Evolutionary conservation across 495 filamentous ascomycete genomes (phyloP).

Genomic region (Lasiosphaeriaceae sp.): DNA sequence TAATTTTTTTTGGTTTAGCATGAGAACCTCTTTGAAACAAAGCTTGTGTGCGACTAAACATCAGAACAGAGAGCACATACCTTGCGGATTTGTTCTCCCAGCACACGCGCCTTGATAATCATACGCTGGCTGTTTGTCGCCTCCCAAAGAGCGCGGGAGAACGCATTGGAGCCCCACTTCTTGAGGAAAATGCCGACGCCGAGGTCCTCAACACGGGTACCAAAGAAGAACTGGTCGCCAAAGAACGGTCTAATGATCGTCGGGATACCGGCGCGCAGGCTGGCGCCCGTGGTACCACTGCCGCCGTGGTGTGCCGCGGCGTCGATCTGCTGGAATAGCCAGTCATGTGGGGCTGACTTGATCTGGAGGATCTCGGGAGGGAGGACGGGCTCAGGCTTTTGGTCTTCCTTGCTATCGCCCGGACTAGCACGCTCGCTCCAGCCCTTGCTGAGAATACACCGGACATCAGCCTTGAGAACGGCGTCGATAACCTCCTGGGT

Average conservation of each 20-base stretch:
- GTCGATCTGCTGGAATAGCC: constrained; percentile 92
- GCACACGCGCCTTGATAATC: constrained; percentile 74
- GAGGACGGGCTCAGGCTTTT: constrained; percentile 63
- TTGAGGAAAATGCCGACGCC: constrained; percentile 88
- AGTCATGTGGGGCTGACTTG: constrained; percentile 89
- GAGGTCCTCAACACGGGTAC: constrained; percentile 79
- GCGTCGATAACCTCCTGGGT: constrained; percentile 88
- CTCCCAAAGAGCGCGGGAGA: constrained; percentile 87
- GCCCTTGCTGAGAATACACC: constrained; percentile 95
- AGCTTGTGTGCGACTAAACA: too few relatives aligned
- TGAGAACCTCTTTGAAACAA: too few relatives aligned
- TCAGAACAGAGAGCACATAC: constrained; percentile 47
- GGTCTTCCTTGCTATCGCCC: constrained; percentile 18
- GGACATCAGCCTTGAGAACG: constrained; percentile 85
- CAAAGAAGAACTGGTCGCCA: constrained; percentile 97
- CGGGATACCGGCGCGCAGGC: constrained; percentile 84
- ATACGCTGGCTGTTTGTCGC: constrained; percentile 83
- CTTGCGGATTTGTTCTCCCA: constrained; percentile 83
- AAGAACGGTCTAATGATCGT: constrained; percentile 97
- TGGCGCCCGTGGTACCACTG: constrained; percentile 92
- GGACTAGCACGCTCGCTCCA: constrained; percentile 83
- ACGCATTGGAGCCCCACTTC: constrained; percentile 77
- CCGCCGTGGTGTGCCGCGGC: constrained; percentile 94
- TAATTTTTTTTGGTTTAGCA: constrained; percentile 31
- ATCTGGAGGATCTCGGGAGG: constrained; percentile 83